phyloP scores from a whole-genome alignment of 1,284 basidiomycete genomes.

The Pascua guehoae region DNA sequence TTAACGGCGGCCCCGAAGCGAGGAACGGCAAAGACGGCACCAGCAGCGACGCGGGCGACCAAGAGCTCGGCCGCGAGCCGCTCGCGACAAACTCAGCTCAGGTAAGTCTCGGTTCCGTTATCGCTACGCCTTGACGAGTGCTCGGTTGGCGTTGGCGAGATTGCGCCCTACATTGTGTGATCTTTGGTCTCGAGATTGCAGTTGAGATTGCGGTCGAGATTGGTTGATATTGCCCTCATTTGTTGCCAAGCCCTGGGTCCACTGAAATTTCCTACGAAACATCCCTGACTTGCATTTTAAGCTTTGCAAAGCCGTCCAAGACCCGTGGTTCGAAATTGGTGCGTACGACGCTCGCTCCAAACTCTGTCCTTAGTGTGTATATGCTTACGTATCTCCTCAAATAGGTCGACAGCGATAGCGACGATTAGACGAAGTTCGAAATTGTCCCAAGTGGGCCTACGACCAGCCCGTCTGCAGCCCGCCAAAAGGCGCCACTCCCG shows the following conservation, averaged over 20 bases:
- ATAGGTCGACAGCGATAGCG: conserved; percentile 4
- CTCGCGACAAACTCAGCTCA: conserved; percentile 7
- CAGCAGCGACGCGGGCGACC: conserved; percentile 1
- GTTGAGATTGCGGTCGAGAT: no score
- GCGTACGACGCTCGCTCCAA: not conserved
- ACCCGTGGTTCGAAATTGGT: conserved; percentile 8
- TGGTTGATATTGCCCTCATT: no score
- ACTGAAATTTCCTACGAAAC: not conserved
- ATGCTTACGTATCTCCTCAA: not conserved
- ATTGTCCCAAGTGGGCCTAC: no score
- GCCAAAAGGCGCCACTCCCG: no score
- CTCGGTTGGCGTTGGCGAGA: no score
- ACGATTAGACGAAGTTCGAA: not conserved
- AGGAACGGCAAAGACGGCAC: not conserved
- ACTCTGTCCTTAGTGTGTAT: not conserved
- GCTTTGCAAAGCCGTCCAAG: conserved; percentile 1
- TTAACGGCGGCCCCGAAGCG: no score
- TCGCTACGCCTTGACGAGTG: no score
- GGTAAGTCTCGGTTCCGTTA: conserved; percentile 1
- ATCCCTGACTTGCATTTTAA: not conserved
- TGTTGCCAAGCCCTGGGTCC: not conserved
- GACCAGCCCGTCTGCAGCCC: no score
- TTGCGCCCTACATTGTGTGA: no score
- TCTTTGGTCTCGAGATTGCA: no score
- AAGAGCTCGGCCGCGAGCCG: not conserved